Evolutionary conservation across 192 early-diverging fungal genomes (phyloP).

Genomic region (Entomortierella beljakovae): DNA sequence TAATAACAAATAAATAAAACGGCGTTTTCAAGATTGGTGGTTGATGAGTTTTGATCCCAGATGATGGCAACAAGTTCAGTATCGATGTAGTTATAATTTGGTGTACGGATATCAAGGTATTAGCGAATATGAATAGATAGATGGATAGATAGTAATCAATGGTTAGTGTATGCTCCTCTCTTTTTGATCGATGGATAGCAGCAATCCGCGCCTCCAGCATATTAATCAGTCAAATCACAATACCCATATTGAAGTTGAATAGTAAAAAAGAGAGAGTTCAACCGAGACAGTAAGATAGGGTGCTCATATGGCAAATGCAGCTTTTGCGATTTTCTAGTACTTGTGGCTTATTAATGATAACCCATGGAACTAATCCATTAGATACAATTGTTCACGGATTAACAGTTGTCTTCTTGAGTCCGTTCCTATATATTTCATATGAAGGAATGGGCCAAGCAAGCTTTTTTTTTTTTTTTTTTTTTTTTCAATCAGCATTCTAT

Average conservation of each 20-base stretch:
- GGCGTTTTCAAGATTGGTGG: neutral
- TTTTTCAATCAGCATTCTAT: no score
- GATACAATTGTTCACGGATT: no score
- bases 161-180: slow-evolving; percentile 11
- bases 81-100: neutral
- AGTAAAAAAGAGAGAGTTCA: slow-evolving; percentile 45
- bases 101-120: neutral
- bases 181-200: slow-evolving; percentile 21
- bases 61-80: neutral
- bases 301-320: slow-evolving; percentile 9
- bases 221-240: slow-evolving; percentile 15
- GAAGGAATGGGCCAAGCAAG: no score
- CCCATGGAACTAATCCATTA: neutral
- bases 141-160: slow-evolving; percentile 42
- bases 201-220: neutral
- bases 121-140: neutral
- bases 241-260: slow-evolving; percentile 53
- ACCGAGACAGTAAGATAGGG: neutral
- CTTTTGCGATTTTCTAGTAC: neutral
- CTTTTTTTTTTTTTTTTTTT: no score
- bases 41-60: neutral
- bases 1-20: no score
- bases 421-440: no score
- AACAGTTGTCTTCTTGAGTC: no score
- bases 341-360: neutral